phyloP scores from a whole-genome alignment of 371 early-diverging fungal genomes.

The Apophysomyces variabilis region DNA sequence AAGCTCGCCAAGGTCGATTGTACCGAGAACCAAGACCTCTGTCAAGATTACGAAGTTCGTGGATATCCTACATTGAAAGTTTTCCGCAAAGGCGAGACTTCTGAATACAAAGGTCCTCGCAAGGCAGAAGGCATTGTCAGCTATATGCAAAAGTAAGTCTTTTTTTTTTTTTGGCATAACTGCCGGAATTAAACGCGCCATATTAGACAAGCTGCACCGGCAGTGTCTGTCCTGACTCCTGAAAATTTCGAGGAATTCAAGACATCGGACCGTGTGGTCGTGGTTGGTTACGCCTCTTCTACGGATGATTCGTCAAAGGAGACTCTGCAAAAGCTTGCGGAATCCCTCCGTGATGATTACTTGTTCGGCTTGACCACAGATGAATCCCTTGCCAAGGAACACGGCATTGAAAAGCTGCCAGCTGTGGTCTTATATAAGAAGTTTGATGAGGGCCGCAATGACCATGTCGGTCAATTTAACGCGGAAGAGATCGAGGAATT shows the following conservation, averaged over 20 bases:
- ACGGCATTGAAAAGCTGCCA: slow-evolving; percentile 58
- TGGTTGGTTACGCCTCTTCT: slow-evolving; percentile 78
- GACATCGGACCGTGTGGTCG: slow-evolving; percentile 82
- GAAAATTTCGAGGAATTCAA: slow-evolving; percentile 76
- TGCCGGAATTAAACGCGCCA: background rate
- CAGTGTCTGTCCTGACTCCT: slow-evolving; percentile 69
- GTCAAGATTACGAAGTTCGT: slow-evolving; percentile 77
- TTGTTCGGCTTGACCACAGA: slow-evolving; percentile 82
- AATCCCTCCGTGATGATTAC: slow-evolving; percentile 79
- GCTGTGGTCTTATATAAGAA: slow-evolving; percentile 84
- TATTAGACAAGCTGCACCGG: slow-evolving; percentile 75
- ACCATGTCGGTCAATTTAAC: slow-evolving; percentile 59
- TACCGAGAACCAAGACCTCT: slow-evolving; percentile 82
- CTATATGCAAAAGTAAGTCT: slow-evolving; percentile 87
- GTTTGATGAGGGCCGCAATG: slow-evolving; percentile 86
- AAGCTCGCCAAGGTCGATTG: slow-evolving; percentile 95
- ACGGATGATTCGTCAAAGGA: slow-evolving; percentile 64
- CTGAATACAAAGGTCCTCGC: slow-evolving; percentile 85
- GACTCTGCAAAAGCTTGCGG: slow-evolving; percentile 68
- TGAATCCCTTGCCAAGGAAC: slow-evolving; percentile 50
- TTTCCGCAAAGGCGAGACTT: slow-evolving; percentile 70
- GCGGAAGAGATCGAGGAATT: slow-evolving; percentile 69
- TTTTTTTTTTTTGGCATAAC: slow-evolving; percentile 2
- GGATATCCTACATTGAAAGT: slow-evolving; percentile 97
- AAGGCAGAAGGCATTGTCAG: slow-evolving; percentile 82